Percentiles rank a stretch among this genome's conserved stretches.
phyloP scores from a whole-genome alignment of 2,329 filamentous ascomycete species.

The Balansia obtecta region DNA sequence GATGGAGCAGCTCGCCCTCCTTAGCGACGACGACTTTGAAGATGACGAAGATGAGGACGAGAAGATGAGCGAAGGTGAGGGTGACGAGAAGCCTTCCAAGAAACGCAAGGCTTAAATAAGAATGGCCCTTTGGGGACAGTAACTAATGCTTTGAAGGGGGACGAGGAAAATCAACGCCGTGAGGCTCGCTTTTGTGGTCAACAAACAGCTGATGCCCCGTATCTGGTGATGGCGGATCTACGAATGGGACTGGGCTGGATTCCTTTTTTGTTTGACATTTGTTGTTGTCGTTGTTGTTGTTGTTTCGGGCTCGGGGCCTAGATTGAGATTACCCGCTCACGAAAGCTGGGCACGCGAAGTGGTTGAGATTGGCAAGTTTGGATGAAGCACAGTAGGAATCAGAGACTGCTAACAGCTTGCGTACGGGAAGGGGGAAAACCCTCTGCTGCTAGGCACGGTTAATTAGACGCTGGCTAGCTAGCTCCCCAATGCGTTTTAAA shows the following conservation, averaged over 20 bases:
- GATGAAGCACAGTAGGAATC: too few relatives aligned
- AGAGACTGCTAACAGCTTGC: too few relatives aligned
- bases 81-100: conserved; percentile 31
- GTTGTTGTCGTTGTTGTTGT: not conserved
- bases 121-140: too few relatives aligned
- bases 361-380: not conserved
- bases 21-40: conserved; percentile 61
- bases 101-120: conserved; percentile 27
- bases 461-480: too few relatives aligned
- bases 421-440: too few relatives aligned
- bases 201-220: too few relatives aligned
- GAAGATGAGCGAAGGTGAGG: conserved; percentile 36
- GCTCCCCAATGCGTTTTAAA: too few relatives aligned
- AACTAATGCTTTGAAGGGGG: too few relatives aligned
- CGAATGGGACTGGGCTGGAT: not conserved
- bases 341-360: conserved; percentile 5
- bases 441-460: too few relatives aligned
- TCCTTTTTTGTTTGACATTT: conserved; percentile 10
- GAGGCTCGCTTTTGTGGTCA: too few relatives aligned
- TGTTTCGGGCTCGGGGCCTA: not conserved
- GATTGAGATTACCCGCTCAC: conserved; percentile 6
- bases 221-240: too few relatives aligned
- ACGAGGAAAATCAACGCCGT: too few relatives aligned
- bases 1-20: conserved; percentile 55
- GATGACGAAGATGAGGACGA: conserved; percentile 21